Base-by-base conservation (phyloP, 148 eudicot species). In the Vaccinium macrocarpon region DNA sequence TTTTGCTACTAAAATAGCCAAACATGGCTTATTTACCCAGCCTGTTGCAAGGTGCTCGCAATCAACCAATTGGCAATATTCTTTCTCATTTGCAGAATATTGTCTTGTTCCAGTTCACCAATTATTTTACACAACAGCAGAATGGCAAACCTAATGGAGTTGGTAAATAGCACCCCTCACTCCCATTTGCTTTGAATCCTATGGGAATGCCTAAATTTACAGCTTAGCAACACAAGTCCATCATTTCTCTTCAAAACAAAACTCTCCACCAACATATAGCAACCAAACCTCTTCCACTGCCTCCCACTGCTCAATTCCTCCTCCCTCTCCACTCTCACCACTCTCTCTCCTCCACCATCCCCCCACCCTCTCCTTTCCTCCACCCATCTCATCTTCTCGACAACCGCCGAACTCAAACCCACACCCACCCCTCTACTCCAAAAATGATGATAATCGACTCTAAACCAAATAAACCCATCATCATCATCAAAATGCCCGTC, bases 251-350 rank as follows among this genome's bases (percentile, higher is more conserved):
- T 90, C 83, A 92, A 66, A n/a, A 86, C 88, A 79, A 90, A 92
- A 77, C 92, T 91, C 88, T 92, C 93, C 50, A 91, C 93, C 90
- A 92, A 86, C 59, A 91, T 91, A 88, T 86, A 92, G 27, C 92
- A 91, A 56, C 89, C 88, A 81, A 92, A 89, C 56, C 91, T 91
- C 74, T 80, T 86, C 95, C 95, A 92, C 62, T 62, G 82, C 57
- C 83, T 77, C 46, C 79, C 86, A 52, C 87, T 75, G 29, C 86
- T 82, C n/a, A 73, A 35, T 64, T 84, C 87, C 75, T 86, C 85
- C 78, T 19, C 53, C 38, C 75, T 64, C 32, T 62, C 82, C 68
- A 86, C 88, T 10, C 79, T 84, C 79, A 50, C 86, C 51, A 70
- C 86, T 70, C 76, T 76, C 82, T 81, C 87, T 61, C 79, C 81